Evolutionary conservation across 176 grass and related monocot genomes (phyloP).

Genomic region (Oryza officinalis): DNA sequence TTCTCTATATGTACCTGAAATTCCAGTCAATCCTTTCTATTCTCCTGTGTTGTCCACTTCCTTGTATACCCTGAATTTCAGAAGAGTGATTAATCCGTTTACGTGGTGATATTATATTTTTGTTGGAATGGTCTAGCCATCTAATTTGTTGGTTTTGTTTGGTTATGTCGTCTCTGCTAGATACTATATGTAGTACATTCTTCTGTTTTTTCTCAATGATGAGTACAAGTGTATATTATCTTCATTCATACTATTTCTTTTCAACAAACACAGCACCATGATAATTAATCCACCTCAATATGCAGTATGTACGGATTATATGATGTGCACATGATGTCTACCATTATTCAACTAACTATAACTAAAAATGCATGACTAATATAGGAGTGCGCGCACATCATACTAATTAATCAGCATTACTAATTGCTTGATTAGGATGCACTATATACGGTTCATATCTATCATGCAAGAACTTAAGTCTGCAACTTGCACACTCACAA

Average conservation of each 20-base stretch:
- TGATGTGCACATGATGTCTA: not conserved
- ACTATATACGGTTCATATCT: not conserved
- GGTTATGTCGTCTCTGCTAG: too few species aligned
- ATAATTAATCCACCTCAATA: not conserved
- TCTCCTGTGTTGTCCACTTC: too few species aligned
- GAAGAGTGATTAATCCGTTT: too few species aligned
- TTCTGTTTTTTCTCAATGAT: too few species aligned
- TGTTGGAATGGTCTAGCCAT: too few species aligned
- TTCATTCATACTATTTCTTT: not conserved
- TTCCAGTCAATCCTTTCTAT: too few species aligned
- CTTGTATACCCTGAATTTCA: too few species aligned
- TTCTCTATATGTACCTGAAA: too few species aligned
- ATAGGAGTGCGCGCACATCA: not conserved
- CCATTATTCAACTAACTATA: not conserved
- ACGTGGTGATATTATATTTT: too few species aligned
- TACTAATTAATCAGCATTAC: not conserved
- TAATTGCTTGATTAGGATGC: not conserved
- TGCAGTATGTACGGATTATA: not conserved
- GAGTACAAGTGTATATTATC: too few species aligned
- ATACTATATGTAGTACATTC: too few species aligned
- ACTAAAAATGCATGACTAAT: not conserved
- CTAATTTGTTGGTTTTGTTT: too few species aligned
- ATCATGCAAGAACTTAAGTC: not conserved
- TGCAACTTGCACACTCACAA: not conserved
- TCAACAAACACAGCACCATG: not conserved